Evolutionary conservation across 2,329 filamentous ascomycete genomes (phyloP).

Genomic region (Neophaeococcomyces mojaviensis): DNA sequence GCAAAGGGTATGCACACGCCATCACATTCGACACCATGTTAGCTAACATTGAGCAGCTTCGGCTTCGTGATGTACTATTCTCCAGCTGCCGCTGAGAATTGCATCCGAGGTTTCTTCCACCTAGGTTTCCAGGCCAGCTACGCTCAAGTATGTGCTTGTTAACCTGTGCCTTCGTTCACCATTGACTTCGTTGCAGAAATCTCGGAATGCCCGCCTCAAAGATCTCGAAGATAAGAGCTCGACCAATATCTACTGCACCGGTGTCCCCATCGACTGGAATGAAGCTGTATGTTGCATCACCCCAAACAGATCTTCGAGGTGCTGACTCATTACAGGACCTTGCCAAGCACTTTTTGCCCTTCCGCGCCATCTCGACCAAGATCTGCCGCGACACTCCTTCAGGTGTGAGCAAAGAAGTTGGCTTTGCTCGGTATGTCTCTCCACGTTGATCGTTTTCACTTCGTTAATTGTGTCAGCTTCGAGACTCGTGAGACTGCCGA

Average conservation of each 20-base stretch:
- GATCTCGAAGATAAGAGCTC: slow-evolving; percentile 83
- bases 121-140: slow-evolving; percentile 97
- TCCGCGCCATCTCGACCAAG: slow-evolving; percentile 78
- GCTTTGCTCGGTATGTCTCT: slow-evolving; percentile 75
- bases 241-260: slow-evolving; percentile 97
- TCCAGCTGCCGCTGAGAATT: slow-evolving; percentile 82
- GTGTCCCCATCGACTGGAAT: slow-evolving; percentile 83
- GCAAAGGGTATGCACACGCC: slow-evolving; percentile 71
- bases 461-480: slow-evolving; percentile 53
- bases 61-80: slow-evolving; percentile 94
- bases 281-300: slow-evolving; percentile 61
- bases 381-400: slow-evolving; percentile 80
- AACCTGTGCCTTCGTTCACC: slow-evolving; percentile 13
- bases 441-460: slow-evolving; percentile 7
- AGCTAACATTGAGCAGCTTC: slow-evolving; percentile 55
- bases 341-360: slow-evolving; percentile 54
- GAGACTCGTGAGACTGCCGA: slow-evolving; percentile 84
- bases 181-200: slow-evolving; percentile 60
- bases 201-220: slow-evolving; percentile 96
- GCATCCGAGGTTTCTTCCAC: slow-evolving; percentile 90
- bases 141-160: slow-evolving; percentile 59
- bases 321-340: slow-evolving; percentile 52
- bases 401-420: slow-evolving; percentile 91
- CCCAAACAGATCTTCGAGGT: neutral
- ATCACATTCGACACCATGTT: slow-evolving; percentile 9